Percentiles rank a stretch among this genome's conserved stretches.
phyloP scores from a whole-genome alignment of 306 rosid genomes.

The Fragaria nilgerrensis region DNA sequence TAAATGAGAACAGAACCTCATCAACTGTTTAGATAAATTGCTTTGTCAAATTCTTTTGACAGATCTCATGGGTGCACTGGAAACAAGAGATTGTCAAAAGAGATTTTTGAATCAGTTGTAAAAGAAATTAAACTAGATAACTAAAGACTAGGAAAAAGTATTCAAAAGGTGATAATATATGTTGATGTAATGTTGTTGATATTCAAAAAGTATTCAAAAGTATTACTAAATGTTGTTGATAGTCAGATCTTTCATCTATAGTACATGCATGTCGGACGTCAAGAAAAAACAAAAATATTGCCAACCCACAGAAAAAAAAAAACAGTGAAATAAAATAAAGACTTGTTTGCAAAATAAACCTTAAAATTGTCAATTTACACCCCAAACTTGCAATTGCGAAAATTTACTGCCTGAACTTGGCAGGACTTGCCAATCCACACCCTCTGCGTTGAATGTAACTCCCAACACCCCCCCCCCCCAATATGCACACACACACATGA shows the following conservation, averaged over 20 bases:
- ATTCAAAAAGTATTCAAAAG: too few species aligned
- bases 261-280: background rate
- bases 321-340: background rate
- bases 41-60: background rate
- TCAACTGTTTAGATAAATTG: background rate
- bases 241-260: background rate
- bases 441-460: too few species aligned
- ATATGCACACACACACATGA: too few species aligned
- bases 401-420: background rate
- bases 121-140: background rate
- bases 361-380: too few species aligned
- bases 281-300: constrained; percentile 19
- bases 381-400: background rate
- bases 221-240: background rate
- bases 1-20: background rate
- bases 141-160: background rate
- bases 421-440: too few species aligned
- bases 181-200: background rate
- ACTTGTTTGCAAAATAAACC: too few species aligned
- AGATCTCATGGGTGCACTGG: background rate
- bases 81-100: background rate
- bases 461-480: too few species aligned
- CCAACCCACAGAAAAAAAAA: constrained; percentile 25
- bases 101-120: background rate
- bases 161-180: background rate